These are phyloP conservation scores for Scheffersomyces titani DNA, from an alignment of 1,139 yeast species.

Conservation along the genomic window DNA sequence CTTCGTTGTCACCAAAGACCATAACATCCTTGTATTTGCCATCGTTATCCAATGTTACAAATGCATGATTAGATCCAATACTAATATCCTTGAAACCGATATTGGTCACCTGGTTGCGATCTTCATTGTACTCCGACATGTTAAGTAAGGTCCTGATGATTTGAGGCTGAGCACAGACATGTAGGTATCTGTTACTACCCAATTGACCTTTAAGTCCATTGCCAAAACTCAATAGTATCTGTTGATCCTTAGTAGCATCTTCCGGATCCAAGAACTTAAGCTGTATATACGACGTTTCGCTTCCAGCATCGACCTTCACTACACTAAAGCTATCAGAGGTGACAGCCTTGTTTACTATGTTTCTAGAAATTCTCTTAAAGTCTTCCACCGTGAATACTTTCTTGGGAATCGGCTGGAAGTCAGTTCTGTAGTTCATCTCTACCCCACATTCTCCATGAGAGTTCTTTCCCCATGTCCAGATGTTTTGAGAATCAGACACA, in stretches of 20 bases:
- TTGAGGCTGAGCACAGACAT: slow-evolving; percentile 70
- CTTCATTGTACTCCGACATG: slow-evolving; percentile 45
- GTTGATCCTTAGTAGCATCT: slow-evolving; percentile 13
- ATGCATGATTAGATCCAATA: slow-evolving; percentile 66
- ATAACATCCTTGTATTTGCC: slow-evolving; percentile 56
- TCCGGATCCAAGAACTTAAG: slow-evolving; percentile 26
- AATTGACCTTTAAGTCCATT: slow-evolving; percentile 86
- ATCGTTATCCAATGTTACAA: slow-evolving; percentile 56
- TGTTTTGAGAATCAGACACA: slow-evolving; percentile 59
- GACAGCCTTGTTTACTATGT: not conserved
- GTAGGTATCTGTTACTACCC: slow-evolving; percentile 76
- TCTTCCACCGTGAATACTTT: slow-evolving; percentile 37
- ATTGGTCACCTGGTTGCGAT: slow-evolving; percentile 27
- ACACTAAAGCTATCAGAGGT: slow-evolving; percentile 22
- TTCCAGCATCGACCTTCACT: slow-evolving; percentile 62
- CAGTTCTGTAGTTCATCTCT: slow-evolving; percentile 64
- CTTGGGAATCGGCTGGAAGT: slow-evolving; percentile 69
- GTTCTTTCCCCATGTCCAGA: slow-evolving; percentile 87
- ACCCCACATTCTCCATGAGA: slow-evolving; percentile 81
- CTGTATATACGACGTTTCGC: slow-evolving; percentile 63
- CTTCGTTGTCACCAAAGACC: slow-evolving; percentile 82
- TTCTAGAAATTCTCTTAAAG: slow-evolving; percentile 14
- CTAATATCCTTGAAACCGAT: slow-evolving; percentile 55
- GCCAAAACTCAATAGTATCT: slow-evolving; percentile 66
- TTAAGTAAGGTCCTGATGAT: slow-evolving; percentile 54